These are phyloP conservation scores for Termitomyces heimii DNA, from an alignment of 768 basidiomycete species.

Conservation along the genomic window DNA sequence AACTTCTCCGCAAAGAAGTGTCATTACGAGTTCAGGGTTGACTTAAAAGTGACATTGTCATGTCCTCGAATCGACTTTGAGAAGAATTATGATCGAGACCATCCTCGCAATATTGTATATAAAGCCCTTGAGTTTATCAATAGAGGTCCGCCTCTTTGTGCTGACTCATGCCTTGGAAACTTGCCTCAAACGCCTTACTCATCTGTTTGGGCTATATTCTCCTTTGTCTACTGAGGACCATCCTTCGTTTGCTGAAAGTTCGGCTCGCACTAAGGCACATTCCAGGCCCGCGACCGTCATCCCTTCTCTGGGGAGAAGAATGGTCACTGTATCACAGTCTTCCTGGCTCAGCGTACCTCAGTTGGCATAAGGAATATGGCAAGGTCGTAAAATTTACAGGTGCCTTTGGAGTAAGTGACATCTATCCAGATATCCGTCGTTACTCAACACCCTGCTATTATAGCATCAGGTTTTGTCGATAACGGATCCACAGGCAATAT, in stretches of 20 bases:
- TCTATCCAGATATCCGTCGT: background rate
- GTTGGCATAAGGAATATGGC: constrained; percentile 51
- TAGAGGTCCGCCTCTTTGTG: constrained; percentile 1
- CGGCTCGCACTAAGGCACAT: constrained; percentile 34
- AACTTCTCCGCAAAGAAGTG: background rate
- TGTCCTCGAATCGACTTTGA: background rate
- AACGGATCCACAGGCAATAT: constrained; percentile 46
- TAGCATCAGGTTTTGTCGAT: constrained; percentile 57
- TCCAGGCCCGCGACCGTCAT: constrained; percentile 44
- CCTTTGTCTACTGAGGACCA: constrained; percentile 24
- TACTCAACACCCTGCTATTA: constrained; percentile 6
- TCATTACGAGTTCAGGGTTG: background rate
- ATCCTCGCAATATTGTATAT: constrained; percentile 5
- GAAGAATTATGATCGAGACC: constrained; percentile 13
- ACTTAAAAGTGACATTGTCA: background rate
- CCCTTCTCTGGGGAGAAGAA: constrained; percentile 58
- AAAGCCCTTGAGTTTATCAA: constrained; percentile 1
- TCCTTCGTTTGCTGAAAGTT: constrained; percentile 27
- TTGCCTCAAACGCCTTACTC: constrained; percentile 20
- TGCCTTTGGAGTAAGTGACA: constrained; percentile 37
- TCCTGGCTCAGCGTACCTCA: constrained; percentile 47
- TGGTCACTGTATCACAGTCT: constrained; percentile 45
- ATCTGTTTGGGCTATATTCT: constrained; percentile 23
- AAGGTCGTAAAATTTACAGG: constrained; percentile 51
- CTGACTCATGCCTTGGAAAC: constrained; percentile 17